Evolutionary conservation across 2,329 filamentous ascomycete genomes (phyloP).

Genomic region (Epichloe typhina): DNA sequence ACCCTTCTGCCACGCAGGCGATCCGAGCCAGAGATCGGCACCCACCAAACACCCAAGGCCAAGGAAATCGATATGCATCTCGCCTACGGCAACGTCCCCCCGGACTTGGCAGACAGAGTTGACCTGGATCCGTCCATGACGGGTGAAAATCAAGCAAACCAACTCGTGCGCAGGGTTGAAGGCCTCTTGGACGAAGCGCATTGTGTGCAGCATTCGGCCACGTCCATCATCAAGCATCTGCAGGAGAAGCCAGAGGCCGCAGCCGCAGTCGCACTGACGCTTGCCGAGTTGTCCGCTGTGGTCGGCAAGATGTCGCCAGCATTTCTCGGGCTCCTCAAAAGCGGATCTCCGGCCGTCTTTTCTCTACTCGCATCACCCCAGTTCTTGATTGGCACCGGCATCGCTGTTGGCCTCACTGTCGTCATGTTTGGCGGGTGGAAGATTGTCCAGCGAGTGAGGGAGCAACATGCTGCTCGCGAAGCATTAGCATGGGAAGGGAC

Average conservation of each 20-base stretch:
- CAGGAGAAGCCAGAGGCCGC: constrained; percentile 71
- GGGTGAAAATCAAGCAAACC: constrained; percentile 30
- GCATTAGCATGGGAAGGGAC: constrained; percentile 16
- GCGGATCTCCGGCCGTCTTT: constrained; percentile 73
- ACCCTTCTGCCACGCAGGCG: constrained; percentile 20
- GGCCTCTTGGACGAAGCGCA: constrained; percentile 72
- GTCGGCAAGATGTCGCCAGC: constrained; percentile 73
- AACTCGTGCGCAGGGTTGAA: constrained; percentile 63
- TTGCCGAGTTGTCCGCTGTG: constrained; percentile 80
- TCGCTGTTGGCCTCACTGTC: constrained; percentile 84
- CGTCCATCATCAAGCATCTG: constrained; percentile 63
- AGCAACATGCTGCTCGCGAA: constrained; percentile 20
- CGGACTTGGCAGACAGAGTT: constrained; percentile 43
- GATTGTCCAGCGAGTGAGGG: constrained; percentile 76
- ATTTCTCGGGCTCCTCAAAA: constrained; percentile 63
- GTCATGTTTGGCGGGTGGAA: constrained; percentile 96
- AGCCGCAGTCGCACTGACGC: constrained; percentile 80
- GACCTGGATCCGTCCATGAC: constrained; percentile 38
- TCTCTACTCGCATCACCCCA: constrained; percentile 79
- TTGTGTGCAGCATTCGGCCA: constrained; percentile 74
- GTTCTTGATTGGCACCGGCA: constrained; percentile 83
- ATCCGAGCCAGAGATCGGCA: constrained; percentile 27
- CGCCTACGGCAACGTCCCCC: constrained; percentile 74
- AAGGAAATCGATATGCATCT: constrained; percentile 76
- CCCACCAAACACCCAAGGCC: constrained; percentile 11